Percentiles rank a stretch among this genome's conserved stretches.
phyloP scores from a whole-genome alignment of 805 yeast species.

The Candida nitratophila region DNA sequence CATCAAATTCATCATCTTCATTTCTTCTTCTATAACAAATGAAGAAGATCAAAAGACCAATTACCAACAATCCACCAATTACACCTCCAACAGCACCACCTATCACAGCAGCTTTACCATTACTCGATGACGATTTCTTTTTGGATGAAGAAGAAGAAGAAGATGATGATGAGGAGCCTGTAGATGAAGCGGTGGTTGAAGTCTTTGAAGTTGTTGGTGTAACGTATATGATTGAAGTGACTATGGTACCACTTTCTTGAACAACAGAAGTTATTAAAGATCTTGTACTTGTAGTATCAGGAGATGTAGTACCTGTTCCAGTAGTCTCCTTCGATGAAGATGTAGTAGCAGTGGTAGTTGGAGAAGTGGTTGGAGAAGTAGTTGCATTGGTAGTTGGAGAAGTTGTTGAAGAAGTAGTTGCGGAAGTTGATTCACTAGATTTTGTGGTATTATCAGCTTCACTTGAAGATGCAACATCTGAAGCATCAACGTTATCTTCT shows the following conservation, averaged over 20 bases:
- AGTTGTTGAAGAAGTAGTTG: slow-evolving; percentile 6
- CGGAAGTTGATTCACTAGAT: slow-evolving; percentile 1
- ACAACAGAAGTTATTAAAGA: slow-evolving; percentile 12
- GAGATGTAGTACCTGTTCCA: slow-evolving; percentile 4
- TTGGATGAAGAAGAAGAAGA: slow-evolving; percentile 14
- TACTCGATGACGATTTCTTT: slow-evolving; percentile 11
- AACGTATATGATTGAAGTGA: slow-evolving; percentile 21
- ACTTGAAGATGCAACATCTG: slow-evolving; percentile 14
- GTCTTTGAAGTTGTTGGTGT: slow-evolving; percentile 18
- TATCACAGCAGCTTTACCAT: slow-evolving; percentile 24
- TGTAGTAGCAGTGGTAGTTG: slow-evolving; percentile 8
- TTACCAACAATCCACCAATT: slow-evolving; percentile 18
- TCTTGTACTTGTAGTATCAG: slow-evolving; percentile 8
- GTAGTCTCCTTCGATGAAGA: too few relatives aligned
- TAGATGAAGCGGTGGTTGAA: slow-evolving; percentile 7
- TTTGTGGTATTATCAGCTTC: slow-evolving; percentile 18
- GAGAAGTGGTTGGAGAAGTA: slow-evolving; percentile 3
- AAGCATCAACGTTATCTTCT: slow-evolving; percentile 14
- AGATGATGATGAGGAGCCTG: slow-evolving; percentile 16
- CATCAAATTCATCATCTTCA: slow-evolving; percentile 23
- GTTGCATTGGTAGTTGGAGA: slow-evolving; percentile 9
- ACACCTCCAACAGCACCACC: slow-evolving; percentile 33
- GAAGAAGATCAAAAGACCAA: slow-evolving; percentile 23
- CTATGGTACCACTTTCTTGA: slow-evolving; percentile 15
- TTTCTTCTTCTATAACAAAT: slow-evolving; percentile 31